These are phyloP conservation scores for Cardiospermum halicacabum DNA, from an alignment of 345 rosid species.

Conservation along the genomic window DNA sequence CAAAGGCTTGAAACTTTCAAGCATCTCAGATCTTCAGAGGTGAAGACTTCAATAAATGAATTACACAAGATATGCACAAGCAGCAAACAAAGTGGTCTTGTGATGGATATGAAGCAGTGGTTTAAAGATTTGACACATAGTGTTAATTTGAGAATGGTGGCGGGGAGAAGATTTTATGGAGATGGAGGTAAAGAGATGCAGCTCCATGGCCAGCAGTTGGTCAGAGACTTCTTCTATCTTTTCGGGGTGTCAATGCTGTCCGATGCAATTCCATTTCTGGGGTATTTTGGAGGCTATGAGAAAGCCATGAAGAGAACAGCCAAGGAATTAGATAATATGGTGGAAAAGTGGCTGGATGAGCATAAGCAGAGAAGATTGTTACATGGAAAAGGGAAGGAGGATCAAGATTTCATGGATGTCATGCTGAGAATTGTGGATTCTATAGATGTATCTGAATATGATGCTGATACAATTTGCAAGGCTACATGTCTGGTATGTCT, in stretches of 20 bases:
- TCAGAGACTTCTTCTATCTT: slow-evolving; percentile 18
- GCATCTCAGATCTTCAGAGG: slow-evolving; percentile 24
- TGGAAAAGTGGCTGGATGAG: slow-evolving; percentile 34
- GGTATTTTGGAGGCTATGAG: slow-evolving; percentile 27
- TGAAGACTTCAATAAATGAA: slow-evolving; percentile 13
- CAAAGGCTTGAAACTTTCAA: slow-evolving; percentile 26
- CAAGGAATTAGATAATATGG: slow-evolving; percentile 28
- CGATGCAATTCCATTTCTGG: slow-evolving; percentile 34
- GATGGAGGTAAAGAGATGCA: slow-evolving; percentile 11
- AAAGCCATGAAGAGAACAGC: slow-evolving; percentile 33
- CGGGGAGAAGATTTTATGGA: slow-evolving; percentile 27
- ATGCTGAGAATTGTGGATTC: slow-evolving; percentile 26
- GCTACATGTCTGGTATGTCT: slow-evolving; percentile 30
- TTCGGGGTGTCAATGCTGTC: slow-evolving; percentile 27
- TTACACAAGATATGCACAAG: slow-evolving; percentile 8
- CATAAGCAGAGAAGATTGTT: slow-evolving; percentile 25
- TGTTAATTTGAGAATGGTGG: slow-evolving; percentile 24
- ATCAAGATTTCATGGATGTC: slow-evolving; percentile 37
- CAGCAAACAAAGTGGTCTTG: slow-evolving; percentile 2
- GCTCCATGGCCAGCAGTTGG: slow-evolving; percentile 3
- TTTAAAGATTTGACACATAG: slow-evolving; percentile 28
- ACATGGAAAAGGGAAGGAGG: slow-evolving; percentile 10
- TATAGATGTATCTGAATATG: slow-evolving; percentile 1
- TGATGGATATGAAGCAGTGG: slow-evolving; percentile 36
- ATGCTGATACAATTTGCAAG: slow-evolving; percentile 26